phyloP scores from a whole-genome alignment of 192 early-diverging fungal species.

The Glomus cerebriforme region DNA sequence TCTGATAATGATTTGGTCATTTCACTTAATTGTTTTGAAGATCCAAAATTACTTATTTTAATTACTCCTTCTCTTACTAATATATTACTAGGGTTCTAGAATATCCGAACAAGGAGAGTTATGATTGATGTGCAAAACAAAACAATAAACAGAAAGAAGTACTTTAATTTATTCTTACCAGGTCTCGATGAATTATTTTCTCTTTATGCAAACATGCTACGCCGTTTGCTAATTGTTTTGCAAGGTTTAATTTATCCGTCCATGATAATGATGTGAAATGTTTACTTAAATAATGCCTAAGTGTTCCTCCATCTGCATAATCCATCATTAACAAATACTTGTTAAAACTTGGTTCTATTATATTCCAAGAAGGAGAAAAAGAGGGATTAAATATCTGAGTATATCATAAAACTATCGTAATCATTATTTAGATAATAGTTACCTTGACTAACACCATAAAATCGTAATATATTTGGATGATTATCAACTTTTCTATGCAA shows the following conservation, averaged over 20 bases:
- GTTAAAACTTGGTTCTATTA: not conserved
- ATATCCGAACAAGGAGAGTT: not conserved
- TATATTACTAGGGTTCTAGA: constrained; percentile 3
- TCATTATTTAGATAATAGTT: no score
- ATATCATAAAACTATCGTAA: not conserved
- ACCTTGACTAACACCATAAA: constrained; percentile 17
- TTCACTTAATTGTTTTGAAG: not conserved
- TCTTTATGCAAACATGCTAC: constrained; percentile 6
- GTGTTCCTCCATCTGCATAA: not conserved
- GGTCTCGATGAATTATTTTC: not conserved
- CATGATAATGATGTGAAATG: constrained; percentile 7
- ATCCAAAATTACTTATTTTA: constrained; percentile 14
- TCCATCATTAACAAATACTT: not conserved
- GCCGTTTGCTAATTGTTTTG: constrained; percentile 1
- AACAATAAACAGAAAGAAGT: not conserved
- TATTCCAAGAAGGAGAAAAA: not conserved
- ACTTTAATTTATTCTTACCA: constrained; percentile 2
- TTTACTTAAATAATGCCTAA: not conserved
- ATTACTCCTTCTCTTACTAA: not conserved
- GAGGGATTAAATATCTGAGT: not conserved
- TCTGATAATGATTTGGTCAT: not conserved
- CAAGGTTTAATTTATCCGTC: constrained; percentile 23
- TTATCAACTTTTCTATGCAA: constrained; percentile 22
- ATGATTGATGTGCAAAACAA: not conserved
- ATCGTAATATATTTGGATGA: constrained; percentile 19